Evolutionary conservation across 75 land plant species (phyloP), one percentile per base, ranked within the genome.

Genomic region (Selaginella moellendorffii): DNA sequence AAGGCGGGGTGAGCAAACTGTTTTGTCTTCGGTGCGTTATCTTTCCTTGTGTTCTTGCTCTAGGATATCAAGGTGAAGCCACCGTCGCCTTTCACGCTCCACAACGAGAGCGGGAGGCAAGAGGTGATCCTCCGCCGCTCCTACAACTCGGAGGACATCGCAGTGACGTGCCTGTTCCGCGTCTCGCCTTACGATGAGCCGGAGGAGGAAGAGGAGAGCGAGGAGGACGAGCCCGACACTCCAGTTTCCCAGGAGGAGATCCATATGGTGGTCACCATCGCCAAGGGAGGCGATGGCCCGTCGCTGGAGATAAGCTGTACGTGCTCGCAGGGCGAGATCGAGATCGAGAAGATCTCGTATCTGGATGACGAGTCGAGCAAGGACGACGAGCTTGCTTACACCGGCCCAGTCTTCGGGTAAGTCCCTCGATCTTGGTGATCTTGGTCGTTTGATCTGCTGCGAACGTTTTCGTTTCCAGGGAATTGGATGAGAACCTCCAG

Each of bases 401-500:
- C 80, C 30, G 92, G 92, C 17, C 88, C 85, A 29, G 79, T 78
- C 28, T 88, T 88, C 63, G 5, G 31, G 92, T 88, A 76, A 79
- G 91, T 65, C 22, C 22, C n/a, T 0, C 46, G 46, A 5, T 36
- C 46, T n/a, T n/a, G n/a, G n/a, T n/a, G n/a, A n/a, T n/a, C n/a
- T n/a, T n/a, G n/a, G n/a, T n/a, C n/a, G n/a, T n/a, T n/a, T n/a
- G n/a, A n/a, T n/a, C n/a, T n/a, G n/a, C n/a, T n/a, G n/a, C n/a
- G n/a, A n/a, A n/a, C n/a, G n/a, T n/a, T n/a, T n/a, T 5, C 14
- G 46, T 36, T 52, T 54, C 9, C 29, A 84, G 92, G 70, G 81
- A 81, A 42, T 69, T 87, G 82, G 88, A 87, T 63, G 85, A 84
- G 71, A 78, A 85, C 46, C 61, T 85, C 51, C 83, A 88, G 71